Evolutionary conservation across 1,284 basidiomycete genomes (phyloP), one percentile per base, ranked within the genome.

Genomic region (Ustilago hordei): DNA sequence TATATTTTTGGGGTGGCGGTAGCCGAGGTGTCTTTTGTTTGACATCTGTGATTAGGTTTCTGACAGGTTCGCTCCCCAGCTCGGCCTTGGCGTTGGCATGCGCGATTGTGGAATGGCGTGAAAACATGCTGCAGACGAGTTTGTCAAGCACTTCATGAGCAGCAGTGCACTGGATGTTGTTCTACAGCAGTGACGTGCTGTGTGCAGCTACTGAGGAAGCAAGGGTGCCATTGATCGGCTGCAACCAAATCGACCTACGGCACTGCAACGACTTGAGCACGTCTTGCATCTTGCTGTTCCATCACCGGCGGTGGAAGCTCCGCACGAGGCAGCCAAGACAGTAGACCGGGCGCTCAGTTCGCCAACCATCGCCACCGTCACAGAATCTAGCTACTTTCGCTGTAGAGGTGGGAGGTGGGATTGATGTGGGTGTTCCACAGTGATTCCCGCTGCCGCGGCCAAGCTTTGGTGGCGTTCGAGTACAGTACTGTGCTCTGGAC

Each of bases 31-130:
- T 38, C n/a, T 23, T 50, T 47, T 70, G 62, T 65, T 61, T 19
- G 59, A 61, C 55, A 34, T 41, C 32, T 12, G 57, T 71, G 69
- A 72, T 67, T 41, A 72, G 70, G 60, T 39, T 60, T 72, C 54
- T 67, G 70, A 72, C 70, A 72, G 69, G 12, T 59, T 60, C 48
- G 62, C 32, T 41, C 60, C 23, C n/a, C 47, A 48, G 35, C 55
- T 54, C 45, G 58, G 58, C 41, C 43, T 43, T 45, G 31, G 28
- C 35, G 15, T n/a, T 41, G 12, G 28, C 43, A 36, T 28, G 13
- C 11, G n/a, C 17, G 43, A 45, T 12, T 15, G n/a, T 7, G n/a
- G 32, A 34, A 36, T 7, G 11, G 31, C n/a, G 9, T 53, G 50
- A 8, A 12, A 34, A 17, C 31, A 35, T 8, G 35, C 3, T 52